A percentile compares a stretch with the other conserved stretches of the same genome.
Conservation (phyloP, 192 early-diverging fungal species). For the Anaeromyces robustus region DNA sequence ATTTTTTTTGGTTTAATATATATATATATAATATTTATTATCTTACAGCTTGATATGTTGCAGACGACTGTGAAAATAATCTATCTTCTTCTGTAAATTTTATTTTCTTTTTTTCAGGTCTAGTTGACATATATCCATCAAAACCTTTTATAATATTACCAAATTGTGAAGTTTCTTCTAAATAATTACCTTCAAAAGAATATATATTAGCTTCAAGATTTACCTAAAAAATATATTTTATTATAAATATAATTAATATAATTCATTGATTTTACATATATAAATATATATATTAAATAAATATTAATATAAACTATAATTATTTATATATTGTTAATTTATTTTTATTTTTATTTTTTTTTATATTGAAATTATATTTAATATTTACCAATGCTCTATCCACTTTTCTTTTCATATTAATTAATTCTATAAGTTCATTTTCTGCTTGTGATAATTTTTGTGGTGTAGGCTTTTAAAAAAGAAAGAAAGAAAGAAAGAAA, state of each 20-base stretch:
- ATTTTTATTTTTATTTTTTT: too few species aligned
- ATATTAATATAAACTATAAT: too few species aligned
- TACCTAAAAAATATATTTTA: too few species aligned
- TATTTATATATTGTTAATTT: too few species aligned
- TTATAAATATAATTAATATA: too few species aligned
- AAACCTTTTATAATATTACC: conserved; percentile 85
- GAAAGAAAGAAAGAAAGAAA: too few species aligned
- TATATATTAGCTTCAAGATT: conserved; percentile 69
- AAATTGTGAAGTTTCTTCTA: conserved; percentile 67
- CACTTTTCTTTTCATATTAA: background rate
- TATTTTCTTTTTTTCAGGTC: conserved; percentile 36
- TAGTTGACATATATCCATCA: conserved; percentile 61
- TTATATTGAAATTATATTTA: background rate
- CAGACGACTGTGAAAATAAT: conserved; percentile 66
- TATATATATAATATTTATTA: too few species aligned
- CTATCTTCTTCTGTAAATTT: conserved; percentile 66
- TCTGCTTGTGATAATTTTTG: background rate
- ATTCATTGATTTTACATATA: too few species aligned
- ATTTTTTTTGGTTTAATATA: too few species aligned
- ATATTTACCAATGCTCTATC: background rate
- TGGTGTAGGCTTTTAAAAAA: background rate
- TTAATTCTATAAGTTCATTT: background rate
- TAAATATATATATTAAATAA: background rate
- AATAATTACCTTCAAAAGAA: conserved; percentile 70
- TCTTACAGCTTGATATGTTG: conserved; percentile 12